These are phyloP conservation scores for Knoxdaviesia capensis DNA, from an alignment of 2,329 filamentous ascomycete genomes.

Conservation along the genomic window DNA sequence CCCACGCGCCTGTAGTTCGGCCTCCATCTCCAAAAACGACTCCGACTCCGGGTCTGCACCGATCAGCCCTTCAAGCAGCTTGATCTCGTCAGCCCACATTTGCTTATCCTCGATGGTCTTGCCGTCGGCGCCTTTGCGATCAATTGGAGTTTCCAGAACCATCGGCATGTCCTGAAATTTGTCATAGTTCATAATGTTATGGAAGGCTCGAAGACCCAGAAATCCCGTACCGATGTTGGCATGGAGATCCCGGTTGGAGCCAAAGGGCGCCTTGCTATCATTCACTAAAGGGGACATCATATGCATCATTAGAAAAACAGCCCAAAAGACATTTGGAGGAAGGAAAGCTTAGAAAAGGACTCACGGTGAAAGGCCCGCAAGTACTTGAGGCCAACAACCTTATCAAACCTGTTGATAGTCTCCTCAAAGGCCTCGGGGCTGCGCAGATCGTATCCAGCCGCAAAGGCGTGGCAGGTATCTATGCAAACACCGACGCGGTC, in stretches of 20 bases:
- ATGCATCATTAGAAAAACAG: background rate
- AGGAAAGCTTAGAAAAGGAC: slow-evolving; percentile 3
- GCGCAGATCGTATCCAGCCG: slow-evolving; percentile 78
- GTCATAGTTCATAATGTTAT: slow-evolving; percentile 70
- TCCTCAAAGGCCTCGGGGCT: slow-evolving; percentile 50
- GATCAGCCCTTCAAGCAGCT: slow-evolving; percentile 73
- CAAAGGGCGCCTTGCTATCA: slow-evolving; percentile 80
- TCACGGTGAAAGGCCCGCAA: slow-evolving; percentile 59
- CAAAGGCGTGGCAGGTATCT: slow-evolving; percentile 93
- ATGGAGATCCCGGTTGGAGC: slow-evolving; percentile 70
- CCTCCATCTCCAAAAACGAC: slow-evolving; percentile 48
- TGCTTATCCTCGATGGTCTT: slow-evolving; percentile 56
- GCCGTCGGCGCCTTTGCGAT: slow-evolving; percentile 43
- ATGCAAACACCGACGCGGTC: slow-evolving; percentile 77
- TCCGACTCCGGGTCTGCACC: slow-evolving; percentile 61
- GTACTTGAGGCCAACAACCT: slow-evolving; percentile 57
- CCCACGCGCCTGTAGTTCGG: slow-evolving; percentile 46
- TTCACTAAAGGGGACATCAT: slow-evolving; percentile 37
- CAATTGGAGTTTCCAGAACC: slow-evolving; percentile 91
- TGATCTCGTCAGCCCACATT: slow-evolving; percentile 88
- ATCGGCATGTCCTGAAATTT: slow-evolving; percentile 65
- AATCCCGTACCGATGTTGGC: slow-evolving; percentile 95
- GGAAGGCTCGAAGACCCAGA: slow-evolving; percentile 74
- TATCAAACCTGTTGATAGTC: slow-evolving; percentile 60
- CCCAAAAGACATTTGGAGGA: background rate